These are phyloP conservation scores for Senna siamea DNA, from an alignment of 306 rosid species.

Conservation along the genomic window DNA sequence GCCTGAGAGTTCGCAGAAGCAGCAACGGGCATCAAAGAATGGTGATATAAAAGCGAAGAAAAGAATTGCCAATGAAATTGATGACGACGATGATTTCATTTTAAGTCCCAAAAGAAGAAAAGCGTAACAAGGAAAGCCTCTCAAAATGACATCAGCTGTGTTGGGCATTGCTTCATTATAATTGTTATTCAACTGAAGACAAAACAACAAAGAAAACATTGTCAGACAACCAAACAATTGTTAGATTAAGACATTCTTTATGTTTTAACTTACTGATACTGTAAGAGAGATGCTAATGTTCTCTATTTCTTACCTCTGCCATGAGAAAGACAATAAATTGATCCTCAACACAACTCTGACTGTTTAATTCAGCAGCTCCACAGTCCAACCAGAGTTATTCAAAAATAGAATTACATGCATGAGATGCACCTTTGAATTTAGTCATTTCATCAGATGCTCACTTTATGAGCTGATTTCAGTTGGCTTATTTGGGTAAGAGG, in stretches of 20 bases:
- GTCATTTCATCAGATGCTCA: neutral
- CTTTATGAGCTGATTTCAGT: neutral
- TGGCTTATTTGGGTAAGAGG: neutral
- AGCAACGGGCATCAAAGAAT: slow-evolving; percentile 66
- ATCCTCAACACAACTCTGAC: neutral
- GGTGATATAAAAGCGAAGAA: slow-evolving; percentile 74
- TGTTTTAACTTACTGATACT: slow-evolving; percentile 39
- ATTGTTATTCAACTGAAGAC: slow-evolving; percentile 31
- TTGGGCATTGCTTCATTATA: slow-evolving; percentile 29
- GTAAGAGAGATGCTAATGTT: slow-evolving; percentile 37
- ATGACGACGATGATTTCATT: slow-evolving; percentile 52
- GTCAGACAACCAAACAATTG: slow-evolving; percentile 43
- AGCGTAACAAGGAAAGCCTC: slow-evolving; percentile 47
- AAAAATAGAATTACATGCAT: neutral
- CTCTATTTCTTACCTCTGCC: neutral
- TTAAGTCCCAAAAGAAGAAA: slow-evolving; percentile 79
- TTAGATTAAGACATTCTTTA: slow-evolving; percentile 57
- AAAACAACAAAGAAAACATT: slow-evolving; percentile 5
- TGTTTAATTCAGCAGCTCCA: neutral
- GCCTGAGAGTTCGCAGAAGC: slow-evolving; percentile 71
- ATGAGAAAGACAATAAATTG: slow-evolving; percentile 2
- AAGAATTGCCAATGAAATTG: slow-evolving; percentile 54
- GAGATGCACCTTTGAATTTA: neutral
- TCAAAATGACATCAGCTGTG: slow-evolving; percentile 20
- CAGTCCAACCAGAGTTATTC: neutral